Base-by-base conservation (phyloP, 208 protist genomes). In the Trypanosoma conorhini region DNA sequence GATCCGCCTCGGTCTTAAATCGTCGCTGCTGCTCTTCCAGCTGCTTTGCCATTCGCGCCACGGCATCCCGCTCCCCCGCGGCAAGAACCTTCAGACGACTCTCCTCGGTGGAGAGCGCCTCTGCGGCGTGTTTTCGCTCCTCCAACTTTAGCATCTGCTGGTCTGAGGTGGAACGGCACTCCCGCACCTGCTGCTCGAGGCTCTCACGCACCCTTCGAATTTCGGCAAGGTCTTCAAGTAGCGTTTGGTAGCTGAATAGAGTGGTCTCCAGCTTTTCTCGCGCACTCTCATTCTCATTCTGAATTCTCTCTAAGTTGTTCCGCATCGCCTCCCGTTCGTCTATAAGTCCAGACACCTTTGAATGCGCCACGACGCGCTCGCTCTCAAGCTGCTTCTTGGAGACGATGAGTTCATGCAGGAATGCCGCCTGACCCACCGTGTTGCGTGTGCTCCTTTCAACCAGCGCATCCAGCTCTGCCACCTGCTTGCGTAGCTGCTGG, bases 391-490 rank as follows among this genome's bases (percentile, higher is more conserved):
- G 89, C 69, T 97, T 94, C 75, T 98, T 98, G 5, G 84, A 79
- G 0, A 87, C 61, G 54, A 98, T 77, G 17, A 99, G 84, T 31
- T 99, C 97, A 44, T 96, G 95, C 30, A 99, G 83, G 58, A 96
- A 94, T 26, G 88, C 85, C 70, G 99, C 97, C 61, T 99, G 95
- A 7, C 97, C 95, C 35, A 98, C 74, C 50, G 87, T 94, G 46
- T 98, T 86, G 8, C 92, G 92, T 3, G 89, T 92, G 51, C 89
- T 97, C 67, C 98, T 91, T 65, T 99, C 96, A 15, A 99, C 95
- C 24, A 98, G 71, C 24, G 91, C 66, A 54, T 94, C 97, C 7
- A 99, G 85, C 46, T 98, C 94, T 1, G 84, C 73, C 21, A 99
- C 97, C 68, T 99, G 97, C 54, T 91, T 70, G 64, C 98, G 98